Percentiles rank a stretch among this genome's conserved stretches.
Evolutionary conservation across 345 rosid species (phyloP).

Genomic region (Eucalyptus curtisii): DNA sequence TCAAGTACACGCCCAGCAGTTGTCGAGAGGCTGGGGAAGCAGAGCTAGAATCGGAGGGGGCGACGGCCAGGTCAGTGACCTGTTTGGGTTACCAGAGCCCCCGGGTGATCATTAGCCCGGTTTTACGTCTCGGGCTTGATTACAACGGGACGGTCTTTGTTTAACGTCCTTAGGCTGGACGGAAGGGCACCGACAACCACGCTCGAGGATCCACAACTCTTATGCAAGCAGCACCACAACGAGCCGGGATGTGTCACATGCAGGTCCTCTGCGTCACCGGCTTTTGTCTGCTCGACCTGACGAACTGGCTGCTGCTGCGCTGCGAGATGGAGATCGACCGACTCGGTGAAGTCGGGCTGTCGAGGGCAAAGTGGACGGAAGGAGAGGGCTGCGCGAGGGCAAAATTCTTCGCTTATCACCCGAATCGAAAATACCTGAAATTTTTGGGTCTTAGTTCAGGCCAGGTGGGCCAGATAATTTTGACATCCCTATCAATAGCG

Average conservation of each 20-base stretch:
- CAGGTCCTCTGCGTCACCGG: constrained; percentile 27
- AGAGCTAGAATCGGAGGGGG: no score
- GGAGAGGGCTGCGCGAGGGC: constrained; percentile 17
- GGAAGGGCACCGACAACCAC: background rate
- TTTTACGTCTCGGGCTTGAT: no score
- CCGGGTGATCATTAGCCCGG: no score
- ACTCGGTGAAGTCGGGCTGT: constrained; percentile 20
- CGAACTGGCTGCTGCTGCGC: background rate
- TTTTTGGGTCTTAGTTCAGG: background rate
- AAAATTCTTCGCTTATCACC: background rate
- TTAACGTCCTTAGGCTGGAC: no score
- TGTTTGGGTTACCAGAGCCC: no score
- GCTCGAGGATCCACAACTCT: background rate
- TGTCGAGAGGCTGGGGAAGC: no score
- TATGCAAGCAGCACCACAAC: constrained; percentile 59
- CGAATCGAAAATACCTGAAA: background rate
- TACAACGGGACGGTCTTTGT: no score
- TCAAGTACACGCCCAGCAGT: no score
- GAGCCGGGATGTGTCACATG: constrained; percentile 66
- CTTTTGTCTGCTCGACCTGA: background rate
- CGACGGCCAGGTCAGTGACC: no score
- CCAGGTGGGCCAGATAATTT: constrained; percentile 9
- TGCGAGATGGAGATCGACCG: constrained; percentile 17
- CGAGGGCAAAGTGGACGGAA: constrained; percentile 27
- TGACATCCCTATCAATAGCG: background rate